Base-by-base conservation (phyloP, 257 asterid genomes). In the Plectranthus barbatus region DNA sequence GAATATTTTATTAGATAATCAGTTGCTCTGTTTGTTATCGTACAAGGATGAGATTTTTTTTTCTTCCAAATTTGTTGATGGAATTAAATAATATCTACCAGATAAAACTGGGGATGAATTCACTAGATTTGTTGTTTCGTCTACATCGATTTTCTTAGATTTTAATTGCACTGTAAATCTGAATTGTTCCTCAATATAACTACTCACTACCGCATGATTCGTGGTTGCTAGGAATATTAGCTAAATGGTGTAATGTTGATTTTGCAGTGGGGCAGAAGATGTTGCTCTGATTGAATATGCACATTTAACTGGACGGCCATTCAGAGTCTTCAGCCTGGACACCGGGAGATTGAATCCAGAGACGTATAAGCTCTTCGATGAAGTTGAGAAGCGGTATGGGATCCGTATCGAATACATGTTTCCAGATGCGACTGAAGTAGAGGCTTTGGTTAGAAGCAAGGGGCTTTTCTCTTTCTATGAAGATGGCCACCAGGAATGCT, bases 401-500 rank as follows among this genome's bases (percentile, higher is more conserved):
- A 86, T 90, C 73, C 92, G 65, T 29, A 86, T 86, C 0, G 95
- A 90, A 44, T 90, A 87, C 90, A 90, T 81, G 92, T 90, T 90
- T 61, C 94, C 95, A 4, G 95, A 90, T 60, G 77, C 97, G 20
- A 72, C 48, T 1, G 97, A 87, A 76, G 97, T 90, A 42, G 87
- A 87, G 81, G 82, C 77, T 34, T 51, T 90, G 40, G 95, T 87
- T 14, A 79, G 95, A 62, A 85, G 39, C 81, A 90, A 90, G 72
- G 97, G 95, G 26, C 95, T 87, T 0, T 90, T 87, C 82, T 90
- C 95, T 14, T 90, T 90, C 74, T 90, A 90, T 9, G 88, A 85
- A 47, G 97, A 90, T 17, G 97, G 95, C 13, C 97, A 90, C 78
- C 96, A 90, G 53, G 97, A 90, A 68, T 90, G 96, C 76, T 90